Base-by-base conservation (phyloP, 768 basidiomycete genomes). In the Boletus sp. region DNA sequence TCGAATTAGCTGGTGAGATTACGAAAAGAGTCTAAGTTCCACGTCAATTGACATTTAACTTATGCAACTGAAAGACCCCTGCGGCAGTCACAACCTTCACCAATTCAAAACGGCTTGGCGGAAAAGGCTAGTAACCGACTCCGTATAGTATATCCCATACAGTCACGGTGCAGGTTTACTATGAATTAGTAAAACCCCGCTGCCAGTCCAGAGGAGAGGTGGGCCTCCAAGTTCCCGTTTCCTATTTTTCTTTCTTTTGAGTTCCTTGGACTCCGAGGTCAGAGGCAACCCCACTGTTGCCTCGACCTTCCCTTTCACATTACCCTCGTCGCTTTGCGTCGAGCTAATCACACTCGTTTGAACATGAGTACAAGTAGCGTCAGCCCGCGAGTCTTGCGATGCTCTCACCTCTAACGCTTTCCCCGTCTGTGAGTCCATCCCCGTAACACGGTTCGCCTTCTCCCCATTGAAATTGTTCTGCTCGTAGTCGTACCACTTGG, bases 321-420 rank as follows among this genome's bases (percentile, higher is more conserved):
- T 7, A 50, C 56, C 50, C 6, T 61, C 56, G 51, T 58, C 57
- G 54, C 33, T 35, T 55, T 49, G 52, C 61, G 57, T 59, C 41
- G 55, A 52, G 32, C 30, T 42, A 11, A 29, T 47, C 24, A 28
- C 65, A 41, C 58, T 66, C 65, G 5, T 60, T 62, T 50, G 29
- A 40, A 50, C 42, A 48, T 28, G n/a, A n/a, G n/a, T 44, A 53
- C 47, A 24, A 44, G 28, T 30, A 24, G 33, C 32, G 33, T 44
- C 20, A 46, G 42, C 37, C 62, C 12, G 50, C 50, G 29, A 7
- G 29, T 24, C 33, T 10, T 49, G 20, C 14, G 42, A 93, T 92
- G 91, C 80, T 92, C 70, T 95, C 65, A 95, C 93, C 59, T 87
- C 91, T 63, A 92, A 94, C 80, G 82, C 85, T 68, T 93, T 95